These are phyloP conservation scores for Coelomomyces lativittatus DNA, from an alignment of 371 early-diverging fungal species.

Conservation along the genomic window DNA sequence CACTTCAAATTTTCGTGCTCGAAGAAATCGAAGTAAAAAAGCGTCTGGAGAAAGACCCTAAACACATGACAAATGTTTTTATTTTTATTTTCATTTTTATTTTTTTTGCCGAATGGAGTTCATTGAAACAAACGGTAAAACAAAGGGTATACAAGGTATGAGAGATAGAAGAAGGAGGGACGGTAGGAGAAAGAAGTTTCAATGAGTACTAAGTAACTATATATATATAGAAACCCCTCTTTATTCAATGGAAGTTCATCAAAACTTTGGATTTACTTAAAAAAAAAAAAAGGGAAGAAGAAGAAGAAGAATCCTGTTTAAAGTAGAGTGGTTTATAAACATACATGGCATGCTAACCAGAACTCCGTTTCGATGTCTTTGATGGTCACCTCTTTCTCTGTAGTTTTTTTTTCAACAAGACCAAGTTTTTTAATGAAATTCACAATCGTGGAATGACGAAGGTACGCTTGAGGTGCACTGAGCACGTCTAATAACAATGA, in stretches of 20 bases:
- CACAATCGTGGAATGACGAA: constrained; percentile 2
- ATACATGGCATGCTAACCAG: neutral
- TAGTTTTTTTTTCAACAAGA: neutral
- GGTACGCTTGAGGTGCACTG: constrained; percentile 3
- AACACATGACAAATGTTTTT: constrained; percentile 6
- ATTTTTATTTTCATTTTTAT: constrained; percentile 6
- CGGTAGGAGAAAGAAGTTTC: neutral
- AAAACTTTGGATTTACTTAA: no score
- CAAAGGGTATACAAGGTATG: neutral
- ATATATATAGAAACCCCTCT: neutral
- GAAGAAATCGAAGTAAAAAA: constrained; percentile 45
- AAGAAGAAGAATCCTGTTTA: neutral
- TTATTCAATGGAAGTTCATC: no score
- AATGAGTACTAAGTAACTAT: neutral
- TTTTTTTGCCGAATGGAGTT: neutral
- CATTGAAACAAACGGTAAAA: neutral
- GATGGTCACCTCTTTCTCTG: constrained; percentile 4
- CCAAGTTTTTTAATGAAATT: neutral
- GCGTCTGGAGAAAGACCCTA: constrained; percentile 47
- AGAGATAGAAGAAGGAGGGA: neutral
- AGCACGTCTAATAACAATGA: constrained; percentile 4
- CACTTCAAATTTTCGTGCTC: constrained; percentile 61
- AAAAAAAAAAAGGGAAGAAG: no score
- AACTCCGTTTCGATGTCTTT: constrained; percentile 5
- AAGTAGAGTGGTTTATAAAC: neutral